These are phyloP conservation scores for Lipomyces mesembrius DNA, from an alignment of 805 yeast genomes.

Conservation along the genomic window DNA sequence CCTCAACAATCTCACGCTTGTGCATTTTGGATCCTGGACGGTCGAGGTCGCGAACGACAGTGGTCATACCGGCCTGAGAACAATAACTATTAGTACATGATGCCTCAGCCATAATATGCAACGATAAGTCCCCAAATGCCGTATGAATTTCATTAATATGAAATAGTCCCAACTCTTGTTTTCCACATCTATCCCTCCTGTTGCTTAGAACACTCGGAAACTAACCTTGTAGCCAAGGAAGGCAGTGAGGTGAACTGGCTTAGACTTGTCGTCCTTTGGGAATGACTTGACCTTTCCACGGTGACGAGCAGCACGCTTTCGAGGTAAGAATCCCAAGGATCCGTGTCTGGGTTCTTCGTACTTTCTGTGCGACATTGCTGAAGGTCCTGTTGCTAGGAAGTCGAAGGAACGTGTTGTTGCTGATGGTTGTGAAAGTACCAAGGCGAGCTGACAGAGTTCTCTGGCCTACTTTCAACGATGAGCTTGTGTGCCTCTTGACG, in stretches of 20 bases:
- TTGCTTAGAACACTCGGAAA: not conserved
- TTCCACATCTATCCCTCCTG: too few relatives aligned
- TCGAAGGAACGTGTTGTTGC: not conserved
- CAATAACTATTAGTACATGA: not conserved
- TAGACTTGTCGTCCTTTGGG: slow-evolving; percentile 98
- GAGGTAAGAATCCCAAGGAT: slow-evolving; percentile 98
- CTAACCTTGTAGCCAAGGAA: slow-evolving; percentile 90
- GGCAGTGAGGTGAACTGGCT: slow-evolving; percentile 98
- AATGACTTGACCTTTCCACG: slow-evolving; percentile 99
- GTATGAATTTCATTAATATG: not conserved
- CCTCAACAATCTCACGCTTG: slow-evolving; percentile 99
- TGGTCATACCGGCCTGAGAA: slow-evolving; percentile 99
- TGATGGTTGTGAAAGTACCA: not conserved
- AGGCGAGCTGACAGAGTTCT: too few relatives aligned
- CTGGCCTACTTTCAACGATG: too few relatives aligned
- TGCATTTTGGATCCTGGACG: slow-evolving; percentile 99
- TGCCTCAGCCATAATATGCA: not conserved
- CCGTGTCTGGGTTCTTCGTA: slow-evolving; percentile 99
- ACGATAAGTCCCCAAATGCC: not conserved
- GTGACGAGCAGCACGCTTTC: slow-evolving; percentile 98
- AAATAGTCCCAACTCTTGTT: not conserved
- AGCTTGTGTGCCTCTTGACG: too few relatives aligned
- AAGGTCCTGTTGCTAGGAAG: slow-evolving; percentile 1
- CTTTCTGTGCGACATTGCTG: slow-evolving; percentile 97
- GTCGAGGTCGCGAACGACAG: slow-evolving; percentile 99